Evolutionary conservation across 2,329 filamentous ascomycete genomes (phyloP).

Genomic region (Fonsecaea multimorphosa): DNA sequence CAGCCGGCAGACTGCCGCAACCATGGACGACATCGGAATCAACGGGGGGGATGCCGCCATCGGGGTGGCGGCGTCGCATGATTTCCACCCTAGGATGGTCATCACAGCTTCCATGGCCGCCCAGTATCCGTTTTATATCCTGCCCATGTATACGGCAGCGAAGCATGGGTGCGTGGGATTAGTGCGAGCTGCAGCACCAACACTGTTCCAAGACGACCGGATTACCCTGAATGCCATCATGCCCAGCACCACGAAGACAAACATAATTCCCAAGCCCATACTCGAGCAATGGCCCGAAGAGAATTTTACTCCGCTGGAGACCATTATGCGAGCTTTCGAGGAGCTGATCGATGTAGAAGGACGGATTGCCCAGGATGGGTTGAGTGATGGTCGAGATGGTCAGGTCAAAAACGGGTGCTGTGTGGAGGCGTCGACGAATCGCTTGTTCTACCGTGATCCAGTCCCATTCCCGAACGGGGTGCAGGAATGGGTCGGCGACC

Average conservation of each 20-base stretch:
- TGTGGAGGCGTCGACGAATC: conserved; percentile 4
- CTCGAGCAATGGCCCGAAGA: conserved; percentile 42
- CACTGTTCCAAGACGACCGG: conserved; percentile 39
- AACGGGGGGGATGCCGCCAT: neutral
- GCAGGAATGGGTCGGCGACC: conserved; percentile 8
- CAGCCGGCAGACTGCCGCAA: neutral
- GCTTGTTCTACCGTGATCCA: conserved; percentile 15
- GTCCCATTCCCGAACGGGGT: conserved; percentile 11
- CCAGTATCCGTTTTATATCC: conserved; percentile 46
- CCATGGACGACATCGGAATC: neutral
- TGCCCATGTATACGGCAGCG: conserved; percentile 55
- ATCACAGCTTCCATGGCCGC: conserved; percentile 54
- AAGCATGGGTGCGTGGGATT: conserved; percentile 63
- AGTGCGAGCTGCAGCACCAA: conserved; percentile 25
- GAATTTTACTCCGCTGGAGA: conserved; percentile 46
- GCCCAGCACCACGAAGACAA: conserved; percentile 45
- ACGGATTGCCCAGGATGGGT: neutral
- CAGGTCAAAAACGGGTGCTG: conserved; percentile 13
- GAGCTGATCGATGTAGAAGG: conserved; percentile 38
- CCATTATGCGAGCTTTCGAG: conserved; percentile 44
- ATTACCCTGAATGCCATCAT: conserved; percentile 47
- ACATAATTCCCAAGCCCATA: conserved; percentile 42
- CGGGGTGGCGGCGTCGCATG: neutral
- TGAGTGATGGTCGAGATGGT: conserved; percentile 41
- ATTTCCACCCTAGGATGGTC: conserved; percentile 45